Percentiles rank a stretch among this genome's conserved stretches.
Conservation (phyloP, 1,284 basidiomycete genomes). For the Exobasidium rhododendri region DNA sequence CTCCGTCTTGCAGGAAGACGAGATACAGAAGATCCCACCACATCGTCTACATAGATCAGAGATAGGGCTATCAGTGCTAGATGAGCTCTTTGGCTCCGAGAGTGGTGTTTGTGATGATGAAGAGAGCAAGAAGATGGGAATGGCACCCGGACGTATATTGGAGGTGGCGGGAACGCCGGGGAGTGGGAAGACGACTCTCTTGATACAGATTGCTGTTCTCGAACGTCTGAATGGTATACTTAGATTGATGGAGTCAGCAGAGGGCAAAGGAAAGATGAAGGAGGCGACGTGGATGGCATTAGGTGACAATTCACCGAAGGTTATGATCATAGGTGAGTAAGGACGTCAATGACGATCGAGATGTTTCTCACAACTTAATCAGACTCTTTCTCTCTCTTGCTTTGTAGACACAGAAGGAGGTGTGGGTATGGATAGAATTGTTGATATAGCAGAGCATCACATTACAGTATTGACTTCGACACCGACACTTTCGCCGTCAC, state of each 20-base stretch:
- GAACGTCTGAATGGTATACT: background rate
- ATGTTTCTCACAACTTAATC: background rate
- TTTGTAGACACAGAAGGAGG: background rate
- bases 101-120: background rate
- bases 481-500: background rate
- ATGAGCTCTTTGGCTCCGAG: background rate
- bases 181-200: constrained; percentile 5
- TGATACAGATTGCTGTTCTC: background rate
- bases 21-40: background rate
- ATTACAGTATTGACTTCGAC: background rate
- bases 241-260: background rate
- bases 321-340: background rate
- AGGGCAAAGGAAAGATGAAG: background rate
- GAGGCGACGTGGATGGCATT: background rate
- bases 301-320: background rate
- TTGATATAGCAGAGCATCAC: background rate
- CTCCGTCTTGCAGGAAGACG: background rate
- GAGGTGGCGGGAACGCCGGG: constrained; percentile 1
- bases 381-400: background rate
- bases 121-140: background rate
- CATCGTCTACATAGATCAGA: background rate
- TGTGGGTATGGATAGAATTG: background rate
- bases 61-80: background rate
- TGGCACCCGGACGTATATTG: background rate
- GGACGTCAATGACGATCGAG: background rate